Base-by-base conservation (phyloP, 495 filamentous ascomycete genomes). In the Penicillium cataractarum region DNA sequence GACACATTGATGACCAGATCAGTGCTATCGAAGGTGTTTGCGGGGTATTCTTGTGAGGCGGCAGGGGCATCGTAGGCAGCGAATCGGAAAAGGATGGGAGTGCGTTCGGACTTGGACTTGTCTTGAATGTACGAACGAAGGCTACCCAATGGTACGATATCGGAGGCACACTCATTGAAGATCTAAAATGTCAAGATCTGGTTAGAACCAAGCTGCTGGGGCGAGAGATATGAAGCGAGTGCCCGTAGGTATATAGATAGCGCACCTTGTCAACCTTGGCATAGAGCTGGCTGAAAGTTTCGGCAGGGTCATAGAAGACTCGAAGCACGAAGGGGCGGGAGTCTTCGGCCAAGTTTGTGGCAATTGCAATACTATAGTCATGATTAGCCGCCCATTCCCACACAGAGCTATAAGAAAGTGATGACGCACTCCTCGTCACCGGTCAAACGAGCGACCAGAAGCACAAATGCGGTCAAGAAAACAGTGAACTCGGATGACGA, bases 261-360 rank as follows among this genome's bases (percentile, higher is more conserved):
- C 71, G 55, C 67, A 82, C 81, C 74, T 80, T 73, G 65, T 83
- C 72, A n/a, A 84, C 79, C 56, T 74, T 79, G 24, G 72, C 64
- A 62, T 79, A 71, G 24, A 84, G 66, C 62, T 78, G 71, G 24
- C 68, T 53, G 52, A 84, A 84, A 17, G 74, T 73, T 55, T 79
- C 78, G 24, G 73, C 67, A 0, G 69, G 48, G 40, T 75, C 67
- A 66, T 83, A 74, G 49, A 76, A 74, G 10, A 82, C 69, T 33
- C 82, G 71, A 15, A 83, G 66, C 58, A 83, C 77, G 61, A 84
- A 83, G 32, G 80, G 80, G 55, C 79, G 82, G 37, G 80, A 78
- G 60, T 78, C 76, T 26, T 77, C 75, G 32, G 69, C 75, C 10
- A 72, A 70, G 53, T 73, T 82, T 7, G 81, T 83, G 15, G 78